These are phyloP conservation scores for Phlebiopsis gigantea DNA, from an alignment of 768 basidiomycete species.

Conservation along the genomic window DNA sequence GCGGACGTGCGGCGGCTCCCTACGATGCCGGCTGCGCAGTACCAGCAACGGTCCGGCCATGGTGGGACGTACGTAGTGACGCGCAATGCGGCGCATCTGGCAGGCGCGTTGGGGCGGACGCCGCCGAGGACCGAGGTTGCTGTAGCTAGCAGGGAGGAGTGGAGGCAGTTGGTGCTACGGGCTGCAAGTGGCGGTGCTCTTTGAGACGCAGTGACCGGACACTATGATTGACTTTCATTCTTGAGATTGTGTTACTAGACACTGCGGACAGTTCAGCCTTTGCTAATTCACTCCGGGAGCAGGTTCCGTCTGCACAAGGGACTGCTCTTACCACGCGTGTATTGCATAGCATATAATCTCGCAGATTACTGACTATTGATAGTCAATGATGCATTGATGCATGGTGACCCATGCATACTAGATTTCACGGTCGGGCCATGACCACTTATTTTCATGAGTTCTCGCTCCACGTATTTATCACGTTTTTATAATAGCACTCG, in stretches of 20 bases:
- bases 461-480: too few species aligned
- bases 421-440: too few species aligned
- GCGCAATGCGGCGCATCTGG: slow-evolving; percentile 10
- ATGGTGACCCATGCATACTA: neutral
- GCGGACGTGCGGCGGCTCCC: slow-evolving; percentile 19
- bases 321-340: neutral
- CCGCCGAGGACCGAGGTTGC: slow-evolving; percentile 8
- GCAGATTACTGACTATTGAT: neutral
- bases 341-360: neutral
- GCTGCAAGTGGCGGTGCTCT: slow-evolving; percentile 5
- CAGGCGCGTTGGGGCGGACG: slow-evolving; percentile 11
- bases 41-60: slow-evolving; percentile 1
- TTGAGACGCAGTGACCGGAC: neutral
- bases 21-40: slow-evolving; percentile 13
- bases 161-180: slow-evolving; percentile 12
- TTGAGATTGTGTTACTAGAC: neutral
- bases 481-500: too few species aligned
- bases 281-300: neutral
- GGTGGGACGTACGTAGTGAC: neutral
- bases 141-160: slow-evolving; percentile 3
- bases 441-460: too few species aligned
- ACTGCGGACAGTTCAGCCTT: neutral
- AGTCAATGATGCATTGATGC: neutral
- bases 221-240: neutral
- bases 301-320: neutral